Evolutionary conservation across 2,329 filamentous ascomycete genomes (phyloP).

Genomic region (Alternaria viburni): DNA sequence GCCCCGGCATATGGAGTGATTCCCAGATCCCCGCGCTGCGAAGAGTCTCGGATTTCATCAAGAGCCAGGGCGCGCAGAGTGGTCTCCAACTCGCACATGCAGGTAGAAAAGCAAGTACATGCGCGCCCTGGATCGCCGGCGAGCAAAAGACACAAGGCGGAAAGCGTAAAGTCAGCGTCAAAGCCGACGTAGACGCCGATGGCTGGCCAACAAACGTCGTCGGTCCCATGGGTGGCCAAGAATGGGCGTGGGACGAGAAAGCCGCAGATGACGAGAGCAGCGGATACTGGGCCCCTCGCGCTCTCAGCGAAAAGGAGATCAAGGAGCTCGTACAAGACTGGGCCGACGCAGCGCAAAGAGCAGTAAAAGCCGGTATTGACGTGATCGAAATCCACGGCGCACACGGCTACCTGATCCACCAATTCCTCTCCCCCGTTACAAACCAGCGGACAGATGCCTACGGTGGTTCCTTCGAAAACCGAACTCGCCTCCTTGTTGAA

Average conservation of each 20-base stretch:
- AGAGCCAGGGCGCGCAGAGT: slow-evolving; percentile 38
- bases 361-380: slow-evolving; percentile 46
- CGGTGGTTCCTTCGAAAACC: slow-evolving; percentile 51
- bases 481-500: slow-evolving; percentile 49
- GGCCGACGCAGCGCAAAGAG: slow-evolving; percentile 45
- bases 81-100: slow-evolving; percentile 48
- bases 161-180: slow-evolving; percentile 35
- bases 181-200: slow-evolving; percentile 34
- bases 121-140: slow-evolving; percentile 39
- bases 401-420: slow-evolving; percentile 53
- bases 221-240: slow-evolving; percentile 47
- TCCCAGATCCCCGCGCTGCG: slow-evolving; percentile 45
- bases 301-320: slow-evolving; percentile 49
- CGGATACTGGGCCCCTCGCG: slow-evolving; percentile 47
- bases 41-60: slow-evolving; percentile 44
- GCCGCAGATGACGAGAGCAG: slow-evolving; percentile 35
- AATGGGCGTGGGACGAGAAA: slow-evolving; percentile 50
- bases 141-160: slow-evolving; percentile 20
- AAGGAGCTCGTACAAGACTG: slow-evolving; percentile 49
- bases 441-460: slow-evolving; percentile 53
- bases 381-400: slow-evolving; percentile 53
- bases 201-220: slow-evolving; percentile 47
- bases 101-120: slow-evolving; percentile 44
- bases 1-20: slow-evolving; percentile 46
- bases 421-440: slow-evolving; percentile 50